Base-by-base conservation (phyloP, 768 basidiomycete species). In the Suillus luteus region DNA sequence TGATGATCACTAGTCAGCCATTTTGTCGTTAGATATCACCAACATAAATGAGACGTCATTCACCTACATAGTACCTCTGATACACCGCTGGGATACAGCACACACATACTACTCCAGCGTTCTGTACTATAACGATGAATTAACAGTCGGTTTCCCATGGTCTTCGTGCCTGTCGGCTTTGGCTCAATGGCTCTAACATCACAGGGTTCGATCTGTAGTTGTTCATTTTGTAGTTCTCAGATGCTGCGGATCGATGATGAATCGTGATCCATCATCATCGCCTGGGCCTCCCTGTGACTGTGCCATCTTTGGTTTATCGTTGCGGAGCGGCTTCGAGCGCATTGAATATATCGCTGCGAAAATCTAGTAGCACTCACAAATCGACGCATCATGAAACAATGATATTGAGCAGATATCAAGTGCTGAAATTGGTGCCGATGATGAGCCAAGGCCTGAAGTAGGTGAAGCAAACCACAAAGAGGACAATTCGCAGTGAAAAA, bases 11-110 rank as follows among this genome's bases (percentile, higher is more conserved):
- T 57, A 57, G 37, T 15, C 22, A 27, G 22, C 15, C 8, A 24
- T 57, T 24, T 38, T 15, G 37, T 40, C 22, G 24, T 40, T 38
- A 24, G 37, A 38, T 24, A 17, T 38, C 15, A 38, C 15, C 37
- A 17, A 38, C 22, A 38, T 17, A 19, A 33, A 19, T 5, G 19
- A 33, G 4, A 31, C 1, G 15, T 31, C 17, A 33, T 12, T 54
- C 10, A 54, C 33, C 31, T 19, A 54, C 52, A 33, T 54, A n/a
- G n/a, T n/a, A 54, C 52, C 52, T 54, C 31, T 11, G 52, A 54
- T 54, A 54, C 6, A 54, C 24, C 5, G 8, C 17, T 12, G 17
- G 31, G 11, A 54, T 33, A 19, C 15, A 52, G 1, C 17, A 33
- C 31, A 9, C 4, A 52, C 31, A 33, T 10, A 19, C 49, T 27